Evolutionary conservation across 495 filamentous ascomycete species (phyloP).

Genomic region (Xanthoparmelia taractica): DNA sequence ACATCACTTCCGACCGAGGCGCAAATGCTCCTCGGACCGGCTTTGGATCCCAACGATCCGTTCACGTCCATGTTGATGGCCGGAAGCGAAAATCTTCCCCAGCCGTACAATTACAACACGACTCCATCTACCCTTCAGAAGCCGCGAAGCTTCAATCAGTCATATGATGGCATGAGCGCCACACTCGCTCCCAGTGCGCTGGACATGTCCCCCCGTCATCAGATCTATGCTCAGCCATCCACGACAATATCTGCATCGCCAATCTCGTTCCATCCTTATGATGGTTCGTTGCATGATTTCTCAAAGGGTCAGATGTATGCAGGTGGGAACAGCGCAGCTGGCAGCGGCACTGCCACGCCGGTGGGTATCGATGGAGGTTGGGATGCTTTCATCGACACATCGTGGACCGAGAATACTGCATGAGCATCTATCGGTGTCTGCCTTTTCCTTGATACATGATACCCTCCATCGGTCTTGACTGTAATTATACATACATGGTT

Average conservation of each 20-base stretch:
- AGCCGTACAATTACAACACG: conserved; percentile 34
- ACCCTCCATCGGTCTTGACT: conserved; percentile 6
- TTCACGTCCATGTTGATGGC: conserved; percentile 39
- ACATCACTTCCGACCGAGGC: conserved; percentile 41
- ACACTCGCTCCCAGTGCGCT: conserved; percentile 29
- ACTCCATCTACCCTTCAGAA: conserved; percentile 23
- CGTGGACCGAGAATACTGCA: conserved; percentile 24
- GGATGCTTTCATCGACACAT: conserved; percentile 27
- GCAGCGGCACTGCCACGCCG: conserved; percentile 26
- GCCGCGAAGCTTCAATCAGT: conserved; percentile 25
- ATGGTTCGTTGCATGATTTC: conserved; percentile 21
- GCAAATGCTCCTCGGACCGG: conserved; percentile 41
- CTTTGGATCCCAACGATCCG: conserved; percentile 38
- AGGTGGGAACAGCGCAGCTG: conserved; percentile 18
- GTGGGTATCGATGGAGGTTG: conserved; percentile 25
- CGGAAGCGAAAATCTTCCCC: conserved; percentile 31
- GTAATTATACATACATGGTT: not conserved
- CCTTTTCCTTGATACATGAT: not conserved
- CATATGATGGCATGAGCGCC: conserved; percentile 28
- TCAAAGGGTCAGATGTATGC: conserved; percentile 19
- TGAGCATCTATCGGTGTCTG: conserved; percentile 7
- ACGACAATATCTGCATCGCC: conserved; percentile 16
- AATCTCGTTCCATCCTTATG: conserved; percentile 13
- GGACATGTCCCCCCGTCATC: conserved; percentile 26
- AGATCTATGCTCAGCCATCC: conserved; percentile 14